Evolutionary conservation across 345 rosid genomes (phyloP), one percentile per base, ranked within the genome.

Genomic region (Gossypium mustelinum): DNA sequence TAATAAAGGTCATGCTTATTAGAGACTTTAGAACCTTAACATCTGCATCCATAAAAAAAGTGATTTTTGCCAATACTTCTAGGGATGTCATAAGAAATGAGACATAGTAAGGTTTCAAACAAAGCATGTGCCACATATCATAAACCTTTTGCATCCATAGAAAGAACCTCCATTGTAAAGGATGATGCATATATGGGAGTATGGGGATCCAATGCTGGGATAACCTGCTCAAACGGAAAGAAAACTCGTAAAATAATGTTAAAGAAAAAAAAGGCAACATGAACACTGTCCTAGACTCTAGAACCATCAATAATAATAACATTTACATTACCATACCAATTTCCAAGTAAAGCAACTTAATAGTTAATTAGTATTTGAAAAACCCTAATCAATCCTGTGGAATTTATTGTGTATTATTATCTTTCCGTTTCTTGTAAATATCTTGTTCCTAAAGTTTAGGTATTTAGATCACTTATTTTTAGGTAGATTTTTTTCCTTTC

Each of bases 181-280:
- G 99, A 95, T 65, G 99, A 95, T 22, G 99, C 90, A 77, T 77
- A 93, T 82, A 95, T 91, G 11, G 99, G 98, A 44, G 98, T 93
- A 72, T 70, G 76, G 61, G 87, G 24, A 86, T 95, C 99, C 88
- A 95, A 73, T 39, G 98, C 97, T 3, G 99, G 97, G 79, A 95
- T 86, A 58, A 95, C 99, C 99, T 93, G 94, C 72, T 76, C 75
- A 78, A 69, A 78, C 47, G 85, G 41, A n/a, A 75, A 58, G 64
- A 24, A 7, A 47, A 7, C 29, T 3, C 27, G 20, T 60, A 70
- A 68, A 2, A 48, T 12, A 39, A 27, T 9, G 56, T 25, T 18
- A 39, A 27, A 41, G 22, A 11, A 54, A 72, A 41, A 47, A 72
- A 50, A 63, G 17, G 44, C 9, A 47, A 76, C 29, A 27, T 57